Base-by-base conservation (phyloP, 2,329 filamentous ascomycete genomes). In the Aureobasidium sp. region DNA sequence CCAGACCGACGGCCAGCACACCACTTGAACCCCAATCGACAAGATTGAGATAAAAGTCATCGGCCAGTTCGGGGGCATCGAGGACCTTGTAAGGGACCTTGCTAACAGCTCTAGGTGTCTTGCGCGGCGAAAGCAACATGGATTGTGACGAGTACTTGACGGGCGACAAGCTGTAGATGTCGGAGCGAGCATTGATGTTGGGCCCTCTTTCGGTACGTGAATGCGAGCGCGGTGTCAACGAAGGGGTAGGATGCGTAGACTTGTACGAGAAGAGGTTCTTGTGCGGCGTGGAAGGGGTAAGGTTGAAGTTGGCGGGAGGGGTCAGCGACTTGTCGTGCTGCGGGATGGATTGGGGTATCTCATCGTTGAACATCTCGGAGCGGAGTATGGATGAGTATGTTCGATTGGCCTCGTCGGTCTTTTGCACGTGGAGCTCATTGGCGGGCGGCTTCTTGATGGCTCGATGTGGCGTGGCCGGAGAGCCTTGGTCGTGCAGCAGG, bases 1-100 rank as follows among this genome's bases (percentile, higher is more conserved):
- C 92, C 29, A 99, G 78, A 0, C 94, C 94, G 47, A 99, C 94
- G 7, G 93, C 94, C 12, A 99, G 81, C 9, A 96, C 88, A 73
- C 97, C 96, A 68, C 89, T 91, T 69, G 90, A 95, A 47, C 94
- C 94, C 94, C 94, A 99, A 71, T 99, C 94, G 3, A 99, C 93
- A 29, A 99, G 79, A 70, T 99, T 99, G 39, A 99, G 81, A 70
- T 99, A 99, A 74, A 97, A 99, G 72, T 99, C 94, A 70, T 99
- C 94, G 31, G 93, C 92, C 49, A 99, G 78, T 72, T 97, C 94
- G 1, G 94, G 94, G 0, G 94, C 94, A 78, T 99, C 94, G 11
- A 99, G 81, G 1, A 99, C 94, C 75, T 99, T 99, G 77, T 95
- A 99, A 0, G 94, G 94, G 0, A 97, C 93, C 74, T 97, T 97